phyloP scores from a whole-genome alignment of 2,329 filamentous ascomycete genomes.

The Metarhizium sp. region DNA sequence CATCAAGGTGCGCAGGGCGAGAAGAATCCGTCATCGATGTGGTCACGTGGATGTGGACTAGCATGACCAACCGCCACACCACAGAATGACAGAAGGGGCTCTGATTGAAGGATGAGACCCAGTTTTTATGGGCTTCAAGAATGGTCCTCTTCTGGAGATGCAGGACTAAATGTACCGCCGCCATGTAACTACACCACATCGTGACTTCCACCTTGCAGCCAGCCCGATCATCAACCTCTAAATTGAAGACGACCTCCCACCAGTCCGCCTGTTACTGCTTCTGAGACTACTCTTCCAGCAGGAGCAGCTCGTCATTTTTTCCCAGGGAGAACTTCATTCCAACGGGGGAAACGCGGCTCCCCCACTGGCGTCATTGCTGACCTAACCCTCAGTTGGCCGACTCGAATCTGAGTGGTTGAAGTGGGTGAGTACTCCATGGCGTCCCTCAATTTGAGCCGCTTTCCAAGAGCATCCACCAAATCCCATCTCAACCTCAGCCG shows the following conservation, averaged over 20 bases:
- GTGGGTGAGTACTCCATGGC: slow-evolving; percentile 17
- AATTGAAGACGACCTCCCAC: neutral
- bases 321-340: neutral
- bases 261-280: neutral
- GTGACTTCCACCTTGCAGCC: slow-evolving; percentile 21
- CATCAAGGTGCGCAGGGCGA: neutral
- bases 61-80: neutral
- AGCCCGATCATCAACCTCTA: slow-evolving; percentile 1
- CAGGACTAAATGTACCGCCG: slow-evolving; percentile 19
- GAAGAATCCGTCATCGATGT: neutral
- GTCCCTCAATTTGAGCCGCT: slow-evolving; percentile 28
- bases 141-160: slow-evolving; percentile 16
- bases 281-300: neutral
- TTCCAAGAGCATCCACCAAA: slow-evolving; percentile 5
- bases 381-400: slow-evolving; percentile 22
- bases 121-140: slow-evolving; percentile 12
- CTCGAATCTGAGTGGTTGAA: slow-evolving; percentile 11
- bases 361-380: slow-evolving; percentile 29
- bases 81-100: neutral
- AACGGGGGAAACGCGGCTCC: slow-evolving; percentile 1
- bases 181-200: slow-evolving; percentile 21
- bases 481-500: slow-evolving; percentile 2
- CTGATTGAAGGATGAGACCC: slow-evolving; percentile 5
- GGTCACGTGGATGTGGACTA: neutral
- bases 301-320: neutral